These are phyloP conservation scores for Eurotiales sp. DNA, from an alignment of 2,329 filamentous ascomycete species.

Conservation along the genomic window DNA sequence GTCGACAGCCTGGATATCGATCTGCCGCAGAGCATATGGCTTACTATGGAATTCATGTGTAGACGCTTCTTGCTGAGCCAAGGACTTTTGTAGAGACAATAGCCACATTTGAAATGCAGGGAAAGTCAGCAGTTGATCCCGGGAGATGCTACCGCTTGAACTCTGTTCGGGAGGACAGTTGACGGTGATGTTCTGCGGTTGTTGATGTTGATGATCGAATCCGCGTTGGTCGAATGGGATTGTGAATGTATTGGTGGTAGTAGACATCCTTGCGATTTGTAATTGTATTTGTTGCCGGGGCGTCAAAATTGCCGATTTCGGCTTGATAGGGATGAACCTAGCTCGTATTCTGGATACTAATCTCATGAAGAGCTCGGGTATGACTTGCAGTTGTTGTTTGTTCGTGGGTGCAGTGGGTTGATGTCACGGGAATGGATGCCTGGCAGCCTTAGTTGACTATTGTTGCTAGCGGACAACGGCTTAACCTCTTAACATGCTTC, in stretches of 20 bases:
- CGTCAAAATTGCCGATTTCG: neutral
- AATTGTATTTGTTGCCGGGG: neutral
- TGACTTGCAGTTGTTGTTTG: too few relatives aligned
- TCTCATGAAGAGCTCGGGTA: conserved; percentile 1
- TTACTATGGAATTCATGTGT: conserved; percentile 49
- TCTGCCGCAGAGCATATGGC: conserved; percentile 50
- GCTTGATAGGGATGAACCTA: neutral
- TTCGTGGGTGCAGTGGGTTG: neutral
- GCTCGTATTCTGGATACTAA: neutral
- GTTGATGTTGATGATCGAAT: neutral
- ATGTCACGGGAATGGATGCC: too few relatives aligned
- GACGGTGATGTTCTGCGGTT: conserved; percentile 1
- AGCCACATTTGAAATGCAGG: conserved; percentile 56
- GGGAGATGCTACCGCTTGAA: conserved; percentile 27
- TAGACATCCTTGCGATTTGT: too few relatives aligned
- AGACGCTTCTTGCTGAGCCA: conserved; percentile 44
- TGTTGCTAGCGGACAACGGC: too few relatives aligned
- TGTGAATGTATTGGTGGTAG: conserved; percentile 8
- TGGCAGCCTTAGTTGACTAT: too few relatives aligned
- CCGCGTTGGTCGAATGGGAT: conserved; percentile 9
- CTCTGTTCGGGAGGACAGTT: conserved; percentile 22
- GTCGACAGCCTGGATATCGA: conserved; percentile 54
- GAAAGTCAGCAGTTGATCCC: conserved; percentile 47
- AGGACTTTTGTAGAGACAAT: conserved; percentile 45
- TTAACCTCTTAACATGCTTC: too few relatives aligned